These are phyloP conservation scores for Geotrichum fermentans DNA, from an alignment of 1,139 yeast genomes.

Conservation along the genomic window DNA sequence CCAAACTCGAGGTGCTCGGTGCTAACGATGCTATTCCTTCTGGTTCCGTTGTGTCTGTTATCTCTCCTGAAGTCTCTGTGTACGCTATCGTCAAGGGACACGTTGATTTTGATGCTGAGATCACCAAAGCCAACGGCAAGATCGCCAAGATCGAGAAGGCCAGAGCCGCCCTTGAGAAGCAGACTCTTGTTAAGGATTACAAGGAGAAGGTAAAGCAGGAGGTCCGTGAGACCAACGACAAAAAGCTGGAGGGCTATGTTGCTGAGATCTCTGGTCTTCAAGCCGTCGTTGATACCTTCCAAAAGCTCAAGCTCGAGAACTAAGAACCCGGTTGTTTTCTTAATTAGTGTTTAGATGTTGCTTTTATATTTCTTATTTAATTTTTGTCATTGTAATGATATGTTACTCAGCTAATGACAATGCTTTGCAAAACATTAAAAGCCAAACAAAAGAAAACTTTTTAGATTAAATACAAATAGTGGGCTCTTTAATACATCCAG, in stretches of 20 bases:
- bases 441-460: background rate
- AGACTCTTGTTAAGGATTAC: constrained; percentile 70
- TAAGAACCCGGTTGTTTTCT: background rate
- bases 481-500: constrained; percentile 15
- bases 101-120: constrained; percentile 87
- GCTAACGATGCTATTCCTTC: constrained; percentile 59
- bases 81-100: constrained; percentile 92
- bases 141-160: constrained; percentile 52
- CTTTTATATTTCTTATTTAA: background rate
- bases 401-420: no score
- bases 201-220: constrained; percentile 77
- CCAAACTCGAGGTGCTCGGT: constrained; percentile 55
- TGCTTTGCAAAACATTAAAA: background rate
- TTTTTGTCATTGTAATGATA: background rate
- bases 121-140: constrained; percentile 74
- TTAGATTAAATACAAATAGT: background rate
- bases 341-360: background rate
- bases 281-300: constrained; percentile 41
- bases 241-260: constrained; percentile 61
- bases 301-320: constrained; percentile 35
- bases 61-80: constrained; percentile 75
- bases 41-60: constrained; percentile 84
- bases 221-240: constrained; percentile 71
- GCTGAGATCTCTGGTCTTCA: constrained; percentile 81
- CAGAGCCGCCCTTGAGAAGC: constrained; percentile 52